Percentiles rank a stretch among this genome's conserved stretches.
These are phyloP conservation scores for Verticillium longisporum DNA, from an alignment of 2,329 filamentous ascomycete genomes.

Conservation along the genomic window DNA sequence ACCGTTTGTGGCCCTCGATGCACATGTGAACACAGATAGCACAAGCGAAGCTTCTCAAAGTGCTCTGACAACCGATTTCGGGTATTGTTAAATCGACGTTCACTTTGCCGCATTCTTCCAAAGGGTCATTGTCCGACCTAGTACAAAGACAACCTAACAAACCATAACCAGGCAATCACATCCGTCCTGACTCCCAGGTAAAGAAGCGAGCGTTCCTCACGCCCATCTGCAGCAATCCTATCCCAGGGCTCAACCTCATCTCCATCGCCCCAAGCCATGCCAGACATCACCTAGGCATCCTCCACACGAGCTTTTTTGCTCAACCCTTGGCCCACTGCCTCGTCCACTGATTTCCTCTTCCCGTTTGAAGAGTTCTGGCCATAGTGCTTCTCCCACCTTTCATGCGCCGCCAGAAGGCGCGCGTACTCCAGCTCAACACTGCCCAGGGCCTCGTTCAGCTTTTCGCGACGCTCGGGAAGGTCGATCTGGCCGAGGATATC, in stretches of 20 bases:
- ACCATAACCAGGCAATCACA: neutral
- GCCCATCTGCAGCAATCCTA: neutral
- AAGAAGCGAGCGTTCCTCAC: neutral
- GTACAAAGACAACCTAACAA: neutral
- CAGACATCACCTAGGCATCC: neutral
- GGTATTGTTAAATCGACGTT: neutral
- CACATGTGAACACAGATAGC: no score
- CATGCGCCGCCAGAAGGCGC: constrained; percentile 47
- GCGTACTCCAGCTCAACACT: constrained; percentile 68
- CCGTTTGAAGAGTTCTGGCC: constrained; percentile 20
- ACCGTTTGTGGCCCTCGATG: no score
- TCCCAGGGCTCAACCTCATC: neutral
- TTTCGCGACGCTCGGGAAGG: constrained; percentile 59
- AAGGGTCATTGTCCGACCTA: no score
- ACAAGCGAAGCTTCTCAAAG: no score
- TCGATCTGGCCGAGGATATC: constrained; percentile 67
- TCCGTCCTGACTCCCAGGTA: neutral
- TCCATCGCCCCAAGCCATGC: neutral
- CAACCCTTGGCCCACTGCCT: constrained; percentile 16
- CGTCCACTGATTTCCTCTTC: constrained; percentile 38
- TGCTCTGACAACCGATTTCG: no score
- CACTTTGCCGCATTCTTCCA: no score
- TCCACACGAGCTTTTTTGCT: constrained; percentile 41
- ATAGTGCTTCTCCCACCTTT: constrained; percentile 27
- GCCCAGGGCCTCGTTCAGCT: constrained; percentile 61